Evolutionary conservation across 2,329 filamentous ascomycete species (phyloP), one percentile per base, ranked within the genome.

Genomic region (Pseudogymnoascus verrucosus): DNA sequence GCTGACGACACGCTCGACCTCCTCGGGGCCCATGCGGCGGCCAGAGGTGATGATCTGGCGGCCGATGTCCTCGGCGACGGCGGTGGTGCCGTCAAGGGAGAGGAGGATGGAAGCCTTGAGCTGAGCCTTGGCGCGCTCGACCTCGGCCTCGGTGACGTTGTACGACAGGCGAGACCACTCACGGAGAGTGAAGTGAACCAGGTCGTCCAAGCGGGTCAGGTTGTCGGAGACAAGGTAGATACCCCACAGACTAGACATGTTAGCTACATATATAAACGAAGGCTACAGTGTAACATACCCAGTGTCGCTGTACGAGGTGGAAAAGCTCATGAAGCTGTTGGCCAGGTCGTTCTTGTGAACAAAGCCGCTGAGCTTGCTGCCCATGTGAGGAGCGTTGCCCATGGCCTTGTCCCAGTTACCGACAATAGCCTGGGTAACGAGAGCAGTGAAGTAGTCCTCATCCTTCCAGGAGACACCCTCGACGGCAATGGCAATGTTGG

Each of bases 311-410:
- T 99, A 99, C 84, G 91, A 96, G 70, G 95, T 99, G 69, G 93
- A 97, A 83, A 99, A 99, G 83, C 91, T 96, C 96, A 99, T 99
- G 85, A 97, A 99, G 86, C 93, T 97, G 84, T 96, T 99, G 78
- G 95, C 95, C 67, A 99, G 86, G 78, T 93, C 89, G 81, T 98
- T 87, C 80, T 96, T 88, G 84, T 96, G 90, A 71, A 99, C 89
- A 74, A 95, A 91, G 69, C 89, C 88, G 83, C 91, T 96, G 73
- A 99, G 91, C 85, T 96, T 97, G 90, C 92, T 96, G 73, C 96
- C 95, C 75, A 97, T 89, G 83, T 97, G 95, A 69, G 93, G 89
- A 65, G 95, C 95, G 79, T 95, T 96, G 75, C 96, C 95, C 87
- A 98, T 93, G 71, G 95, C 90, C 80, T 95, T 95, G 82, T 99